Evolutionary conservation across 306 rosid species (phyloP).

Genomic region (Trichosanthes truncata): DNA sequence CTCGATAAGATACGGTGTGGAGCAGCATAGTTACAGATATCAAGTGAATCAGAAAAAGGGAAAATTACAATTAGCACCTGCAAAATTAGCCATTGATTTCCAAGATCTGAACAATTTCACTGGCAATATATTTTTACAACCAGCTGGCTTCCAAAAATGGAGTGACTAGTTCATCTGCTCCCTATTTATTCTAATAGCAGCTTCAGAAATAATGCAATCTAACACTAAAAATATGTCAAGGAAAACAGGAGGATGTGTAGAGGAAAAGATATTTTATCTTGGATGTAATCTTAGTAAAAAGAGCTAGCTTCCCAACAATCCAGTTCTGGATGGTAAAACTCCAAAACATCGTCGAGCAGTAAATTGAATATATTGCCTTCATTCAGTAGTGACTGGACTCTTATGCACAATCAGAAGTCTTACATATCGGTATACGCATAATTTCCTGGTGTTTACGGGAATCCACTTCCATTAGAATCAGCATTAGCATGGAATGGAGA

Average conservation of each 20-base stretch:
- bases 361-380: slow-evolving; percentile 46
- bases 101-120: slow-evolving; percentile 4
- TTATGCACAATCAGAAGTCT: slow-evolving; percentile 5
- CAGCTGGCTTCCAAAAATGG: slow-evolving; percentile 6
- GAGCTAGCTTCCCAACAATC: slow-evolving; percentile 18
- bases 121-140: background rate
- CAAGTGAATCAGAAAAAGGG: background rate
- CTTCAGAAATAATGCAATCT: slow-evolving; percentile 2
- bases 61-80: background rate
- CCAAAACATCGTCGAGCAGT: slow-evolving; percentile 32
- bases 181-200: slow-evolving; percentile 8
- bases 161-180: slow-evolving; percentile 4
- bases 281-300: background rate
- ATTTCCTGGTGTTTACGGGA: slow-evolving; percentile 34
- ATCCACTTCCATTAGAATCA: slow-evolving; percentile 73
- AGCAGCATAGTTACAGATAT: background rate
- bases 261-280: background rate
- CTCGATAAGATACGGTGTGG: background rate
- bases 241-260: background rate
- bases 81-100: background rate
- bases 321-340: slow-evolving; percentile 28
- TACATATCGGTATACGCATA: slow-evolving; percentile 43
- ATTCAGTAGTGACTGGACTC: background rate
- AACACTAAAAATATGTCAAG: slow-evolving; percentile 10
- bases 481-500: slow-evolving; percentile 46